Base-by-base conservation (phyloP, 108 stramenopile species). In the Aurantiochytrium sp. region DNA sequence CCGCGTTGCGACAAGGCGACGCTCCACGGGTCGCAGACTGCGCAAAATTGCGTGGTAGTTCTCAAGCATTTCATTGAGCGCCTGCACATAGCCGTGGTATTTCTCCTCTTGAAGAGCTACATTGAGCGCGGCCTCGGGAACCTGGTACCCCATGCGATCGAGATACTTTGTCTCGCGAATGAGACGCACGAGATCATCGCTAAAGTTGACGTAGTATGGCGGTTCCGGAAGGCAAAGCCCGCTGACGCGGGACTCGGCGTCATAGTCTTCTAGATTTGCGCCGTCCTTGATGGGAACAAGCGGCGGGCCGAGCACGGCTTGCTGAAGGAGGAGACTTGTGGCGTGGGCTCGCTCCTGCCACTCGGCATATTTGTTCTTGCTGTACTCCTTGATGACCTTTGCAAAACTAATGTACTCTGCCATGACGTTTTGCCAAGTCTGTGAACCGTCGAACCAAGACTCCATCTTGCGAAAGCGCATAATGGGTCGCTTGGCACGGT, bases 81-180 rank as follows among this genome's bases (percentile, higher is more conserved):
- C 59, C 44, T 88, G 91, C 58, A 92, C 90, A 72, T 91, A 92
- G 60, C 64, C 83, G 88, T 93, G 93, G 60, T 94, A 95, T 60
- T 94, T 95, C 87, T 93, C 92, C 90, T 95, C 95, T 91, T 95
- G 95, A 5, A 95, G 91, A 21, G 95, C 92, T 47, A 95, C 94
- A 87, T 94, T 94, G 35, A 95, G 90, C 5, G 95, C 95, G 35
- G 94, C 92, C 87, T 95, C 95, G 21, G 94, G 94, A 42, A 95
- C 91, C 51, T 91, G 69, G 89, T 94, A 95, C 47, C 95, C 95
- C 91, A 95, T 89, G 60, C 94, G 91, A 90, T 95, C 95, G 60
- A 95, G 92, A 89, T 95, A 94, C 89, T 94, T 93, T 71, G 91
- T 87, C 90, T 95, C 95, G 44, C 94, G 92, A 51, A 95, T 95